Base-by-base conservation (phyloP, 2,329 filamentous ascomycete species). In the Periconia sp. region DNA sequence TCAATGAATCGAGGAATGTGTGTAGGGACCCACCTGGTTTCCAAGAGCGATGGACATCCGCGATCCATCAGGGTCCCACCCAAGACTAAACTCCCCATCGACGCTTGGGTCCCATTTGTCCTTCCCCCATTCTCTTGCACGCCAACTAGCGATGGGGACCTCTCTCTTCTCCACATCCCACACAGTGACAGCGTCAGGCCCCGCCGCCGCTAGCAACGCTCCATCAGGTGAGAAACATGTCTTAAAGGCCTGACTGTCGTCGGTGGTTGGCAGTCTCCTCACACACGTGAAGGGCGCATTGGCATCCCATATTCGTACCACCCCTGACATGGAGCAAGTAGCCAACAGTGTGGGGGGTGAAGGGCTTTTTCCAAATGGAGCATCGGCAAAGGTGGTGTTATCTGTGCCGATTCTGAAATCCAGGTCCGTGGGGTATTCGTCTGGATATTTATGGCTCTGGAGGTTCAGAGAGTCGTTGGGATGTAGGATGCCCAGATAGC, bases 151-250 rank as follows among this genome's bases (percentile, higher is more conserved):
- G 42, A 73, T 61, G 13, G 71, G 69, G 10, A 66, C 62, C 7
- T 73, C 70, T 30, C 68, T 61, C 46, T 65, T 68, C 35, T 70
- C 67, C 2, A 72, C 53, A 47, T 72, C 65, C 77, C 78, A 81
- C n/a, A 81, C 66, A 6, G 75, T 75, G 11, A 80, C 70, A 7
- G 73, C 66, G 53, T 79, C 75, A 7, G 69, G 70, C 2, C 76
- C 75, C 8, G 73, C 77, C 17, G 76, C 74, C 10, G 79, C 79
- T 8, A 81, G 62, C 31, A 76, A 64, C 5, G 56, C 58, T 11
- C 77, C 76, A 47, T 76, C 69, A 2, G 77, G 75, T 1, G 77
- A 77, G 65, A 78, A 81, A 1, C 76, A 69, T 6, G 79, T 62
- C 19, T 75, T 74, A 37, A 75, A 66, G 0, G 73, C 74, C 27